A percentile compares a stretch with the other conserved stretches of the same genome.
These are phyloP conservation scores for Beauveria asiatica DNA, from an alignment of 2,329 filamentous ascomycete genomes.

Conservation along the genomic window DNA sequence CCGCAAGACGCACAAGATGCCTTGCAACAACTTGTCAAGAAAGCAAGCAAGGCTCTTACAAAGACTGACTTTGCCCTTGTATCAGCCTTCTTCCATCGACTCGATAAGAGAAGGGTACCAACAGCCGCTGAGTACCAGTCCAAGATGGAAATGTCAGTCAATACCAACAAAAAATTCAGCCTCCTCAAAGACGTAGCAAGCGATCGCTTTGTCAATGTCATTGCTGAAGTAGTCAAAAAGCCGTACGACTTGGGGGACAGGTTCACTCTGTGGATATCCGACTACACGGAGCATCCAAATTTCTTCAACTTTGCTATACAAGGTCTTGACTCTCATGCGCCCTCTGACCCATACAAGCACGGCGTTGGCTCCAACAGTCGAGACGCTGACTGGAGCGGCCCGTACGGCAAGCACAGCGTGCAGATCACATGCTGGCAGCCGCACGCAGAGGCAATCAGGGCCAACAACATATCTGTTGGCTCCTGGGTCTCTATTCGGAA, in stretches of 20 bases:
- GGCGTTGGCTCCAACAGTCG: slow-evolving; percentile 21
- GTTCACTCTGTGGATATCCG: slow-evolving; percentile 64
- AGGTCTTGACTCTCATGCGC: slow-evolving; percentile 22
- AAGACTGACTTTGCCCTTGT: slow-evolving; percentile 34
- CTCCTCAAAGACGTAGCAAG: slow-evolving; percentile 55
- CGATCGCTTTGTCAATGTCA: slow-evolving; percentile 55
- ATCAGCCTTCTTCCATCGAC: slow-evolving; percentile 36
- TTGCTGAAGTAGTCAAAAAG: slow-evolving; percentile 58
- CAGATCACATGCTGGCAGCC: slow-evolving; percentile 63
- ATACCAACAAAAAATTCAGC: slow-evolving; percentile 48
- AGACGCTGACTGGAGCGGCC: slow-evolving; percentile 56
- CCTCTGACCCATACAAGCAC: slow-evolving; percentile 41
- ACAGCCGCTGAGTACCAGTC: slow-evolving; percentile 33
- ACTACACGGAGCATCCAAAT: slow-evolving; percentile 65
- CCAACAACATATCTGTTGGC: slow-evolving; percentile 43
- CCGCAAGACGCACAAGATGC: slow-evolving; percentile 29
- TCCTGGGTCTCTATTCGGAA: slow-evolving; percentile 62
- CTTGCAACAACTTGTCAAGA: slow-evolving; percentile 14
- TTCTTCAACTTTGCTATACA: slow-evolving; percentile 46
- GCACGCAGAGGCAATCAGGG: slow-evolving; percentile 52
- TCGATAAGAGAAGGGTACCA: slow-evolving; percentile 37
- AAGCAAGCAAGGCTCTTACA: slow-evolving; percentile 17
- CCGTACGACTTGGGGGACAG: slow-evolving; percentile 36
- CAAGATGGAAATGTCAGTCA: slow-evolving; percentile 30
- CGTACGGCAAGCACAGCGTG: slow-evolving; percentile 63